Evolutionary conservation across 2,329 filamentous ascomycete species (phyloP), one percentile per base, ranked within the genome.

Genomic region (Tolypocladium ovalisporum): DNA sequence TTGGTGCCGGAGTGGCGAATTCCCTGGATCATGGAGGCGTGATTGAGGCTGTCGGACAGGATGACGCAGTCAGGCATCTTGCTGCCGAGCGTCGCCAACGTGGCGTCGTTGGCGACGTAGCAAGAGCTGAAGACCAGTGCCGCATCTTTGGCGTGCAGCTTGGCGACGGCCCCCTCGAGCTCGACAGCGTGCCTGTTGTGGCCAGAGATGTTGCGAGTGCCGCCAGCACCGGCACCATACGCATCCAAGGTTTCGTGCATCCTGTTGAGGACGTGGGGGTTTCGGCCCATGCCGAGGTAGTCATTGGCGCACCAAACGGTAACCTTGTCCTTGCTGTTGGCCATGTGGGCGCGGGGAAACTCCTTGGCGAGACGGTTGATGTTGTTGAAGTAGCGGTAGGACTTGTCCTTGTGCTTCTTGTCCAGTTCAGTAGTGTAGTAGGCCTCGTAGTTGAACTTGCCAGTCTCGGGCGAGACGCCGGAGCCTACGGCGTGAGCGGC

Each of bases 251-350:
- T 97, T 70, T 94, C 83, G 71, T 99, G 93, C 94, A 99, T 99
- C 57, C 84, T 84, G 71, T 89, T 85, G 67, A 99, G 76, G 13
- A 99, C 94, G 54, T 89, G 80, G 15, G 84, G 82, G 74, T 97
- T 97, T 66, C 91, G 84, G 51, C 94, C 93, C 94, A 99, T 99
- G 65, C 94, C 94, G 22, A 99, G 84, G 72, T 99, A 99, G 73
- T 99, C 94, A 69, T 99, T 99, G 70, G 93, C 95, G 79, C 94
- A 99, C 94, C 94, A 99, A 29, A 99, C 94, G 1, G 93, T 96
- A 58, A 99, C 94, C 56, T 85, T 85, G 63, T 97, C 90, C 59
- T 93, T 86, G 68, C 84, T 83, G 58, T 81, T 85, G 19, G 89
- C 82, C 81, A 95, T 96, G 73, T 99, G 94, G 52, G 94, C 94